Base-by-base conservation (phyloP, 2,329 filamentous ascomycete genomes). In the Apiospora aurea region DNA sequence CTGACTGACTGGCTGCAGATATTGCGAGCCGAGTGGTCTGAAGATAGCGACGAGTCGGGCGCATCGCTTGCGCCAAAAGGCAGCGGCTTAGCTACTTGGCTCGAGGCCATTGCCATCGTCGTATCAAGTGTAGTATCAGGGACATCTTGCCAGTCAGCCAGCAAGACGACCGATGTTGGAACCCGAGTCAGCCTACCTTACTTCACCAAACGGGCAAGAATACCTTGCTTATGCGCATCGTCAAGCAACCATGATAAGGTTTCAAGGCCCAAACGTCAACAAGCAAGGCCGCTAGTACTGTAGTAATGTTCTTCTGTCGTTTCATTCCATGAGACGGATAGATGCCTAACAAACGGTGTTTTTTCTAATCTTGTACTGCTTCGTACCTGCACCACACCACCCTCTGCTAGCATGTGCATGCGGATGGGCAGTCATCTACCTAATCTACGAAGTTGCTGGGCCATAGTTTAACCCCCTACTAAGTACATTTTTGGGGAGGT, bases 211-310 rank as follows among this genome's bases (percentile, higher is more conserved):
- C 18, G 34, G 34, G 24, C 34, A 64, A 64, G 57, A 64, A 64
- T 64, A n/a, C 34, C 57, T 64, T 64, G 57, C 41, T 64, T 64
- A 41, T 64, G 57, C 57, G 57, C 57, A 41, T 64, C 57, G 57
- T 64, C 57, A 64, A 41, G 57, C 21, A 41, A 41, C 29, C 11
- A 14, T 41, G 57, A 64, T 64, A 64, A 64, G 57, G 57, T 64
- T 64, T 64, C 57, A 64, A 64, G 57, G 57, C 57, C 57, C 57
- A 41, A 64, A 64, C 57, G 57, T 41, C 29, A 38, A 41, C 57
- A 41, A 47, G 44, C 16, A 47, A 38, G 57, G 57, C 57, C 57
- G 57, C 29, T 64, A 64, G 13, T 41, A 41, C 41, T 64, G 14
- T 41, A 41, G 41, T 64, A 41, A 64, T 64, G 57, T 64, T 64